Percentiles rank a stretch among this genome's conserved stretches.
These are phyloP conservation scores for Neonectria coccinea DNA, from an alignment of 2,329 filamentous ascomycete genomes.

Conservation along the genomic window DNA sequence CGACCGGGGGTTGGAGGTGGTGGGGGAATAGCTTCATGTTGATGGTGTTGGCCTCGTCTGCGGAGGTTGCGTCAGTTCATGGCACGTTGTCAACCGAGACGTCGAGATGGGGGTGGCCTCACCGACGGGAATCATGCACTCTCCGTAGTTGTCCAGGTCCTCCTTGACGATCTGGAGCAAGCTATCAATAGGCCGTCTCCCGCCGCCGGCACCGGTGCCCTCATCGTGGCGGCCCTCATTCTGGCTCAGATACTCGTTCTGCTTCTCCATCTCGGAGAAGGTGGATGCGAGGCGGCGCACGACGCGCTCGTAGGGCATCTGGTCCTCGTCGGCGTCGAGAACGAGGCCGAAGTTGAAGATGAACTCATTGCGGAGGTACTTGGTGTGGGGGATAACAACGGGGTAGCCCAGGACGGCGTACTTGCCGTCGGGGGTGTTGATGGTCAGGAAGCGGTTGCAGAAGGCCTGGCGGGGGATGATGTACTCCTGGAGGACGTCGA, in stretches of 20 bases:
- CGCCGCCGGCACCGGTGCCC: slow-evolving; percentile 51
- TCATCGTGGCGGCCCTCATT: slow-evolving; percentile 57
- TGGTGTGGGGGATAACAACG: slow-evolving; percentile 84
- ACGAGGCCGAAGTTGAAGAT: slow-evolving; percentile 98
- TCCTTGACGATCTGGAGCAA: slow-evolving; percentile 84
- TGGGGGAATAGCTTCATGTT: slow-evolving; percentile 96
- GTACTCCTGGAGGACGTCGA: slow-evolving; percentile 88
- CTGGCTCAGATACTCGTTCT: slow-evolving; percentile 83
- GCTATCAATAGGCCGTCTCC: slow-evolving; percentile 80
- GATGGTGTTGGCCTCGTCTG: slow-evolving; percentile 92
- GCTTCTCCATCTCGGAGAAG: slow-evolving; percentile 91
- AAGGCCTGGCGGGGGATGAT: slow-evolving; percentile 96
- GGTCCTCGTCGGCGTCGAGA: slow-evolving; percentile 74
- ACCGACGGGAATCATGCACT: slow-evolving; percentile 98
- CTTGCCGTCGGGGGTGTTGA: slow-evolving; percentile 76
- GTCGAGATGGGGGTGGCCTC: slow-evolving; percentile 47
- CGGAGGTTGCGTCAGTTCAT: slow-evolving; percentile 17
- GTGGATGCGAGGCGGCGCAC: slow-evolving; percentile 87
- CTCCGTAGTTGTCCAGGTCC: slow-evolving; percentile 95
- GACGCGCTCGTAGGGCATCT: slow-evolving; percentile 84
- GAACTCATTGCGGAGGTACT: slow-evolving; percentile 93
- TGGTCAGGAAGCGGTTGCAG: slow-evolving; percentile 89
- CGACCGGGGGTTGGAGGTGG: slow-evolving; percentile 78
- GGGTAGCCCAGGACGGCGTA: slow-evolving; percentile 89
- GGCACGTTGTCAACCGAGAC: neutral